These are phyloP conservation scores for Fusarium sp. DNA, from an alignment of 2,329 filamentous ascomycete genomes.

Conservation along the genomic window DNA sequence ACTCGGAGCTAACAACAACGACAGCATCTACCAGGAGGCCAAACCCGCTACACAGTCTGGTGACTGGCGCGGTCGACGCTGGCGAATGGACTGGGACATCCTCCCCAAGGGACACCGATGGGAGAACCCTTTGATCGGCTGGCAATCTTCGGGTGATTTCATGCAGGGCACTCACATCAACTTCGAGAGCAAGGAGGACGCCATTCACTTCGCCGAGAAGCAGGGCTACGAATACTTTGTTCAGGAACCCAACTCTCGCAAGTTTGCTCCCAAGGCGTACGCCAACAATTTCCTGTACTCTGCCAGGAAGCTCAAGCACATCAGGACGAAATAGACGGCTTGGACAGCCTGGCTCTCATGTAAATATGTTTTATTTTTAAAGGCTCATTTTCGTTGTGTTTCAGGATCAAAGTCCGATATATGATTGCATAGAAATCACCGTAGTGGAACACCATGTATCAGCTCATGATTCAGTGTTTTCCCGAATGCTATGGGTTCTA, in stretches of 20 bases:
- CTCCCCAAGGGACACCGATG: slow-evolving; percentile 92
- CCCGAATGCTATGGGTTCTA: neutral
- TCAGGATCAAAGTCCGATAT: neutral
- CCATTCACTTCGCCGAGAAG: slow-evolving; percentile 95
- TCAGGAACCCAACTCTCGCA: slow-evolving; percentile 92
- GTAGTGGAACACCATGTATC: neutral
- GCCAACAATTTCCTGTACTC: slow-evolving; percentile 95
- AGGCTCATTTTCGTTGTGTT: slow-evolving; percentile 30
- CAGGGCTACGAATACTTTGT: slow-evolving; percentile 99
- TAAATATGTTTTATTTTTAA: slow-evolving; percentile 46
- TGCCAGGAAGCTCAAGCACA: slow-evolving; percentile 86
- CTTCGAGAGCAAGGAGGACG: slow-evolving; percentile 94
- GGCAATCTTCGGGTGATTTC: slow-evolving; percentile 94
- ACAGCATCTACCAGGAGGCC: slow-evolving; percentile 87
- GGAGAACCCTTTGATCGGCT: slow-evolving; percentile 99
- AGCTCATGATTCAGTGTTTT: slow-evolving; percentile 1
- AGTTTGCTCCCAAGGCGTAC: slow-evolving; percentile 89
- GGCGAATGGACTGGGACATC: slow-evolving; percentile 99
- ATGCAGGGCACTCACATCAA: slow-evolving; percentile 94
- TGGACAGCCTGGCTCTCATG: slow-evolving; percentile 29
- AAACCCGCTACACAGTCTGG: slow-evolving; percentile 98
- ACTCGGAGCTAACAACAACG: slow-evolving; percentile 17
- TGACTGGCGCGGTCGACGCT: slow-evolving; percentile 82
- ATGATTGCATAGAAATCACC: neutral
- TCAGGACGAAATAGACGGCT: slow-evolving; percentile 77